Evolutionary conservation across 1,284 basidiomycete species (phyloP).

Genomic region (Ustilago vetiveriae): DNA sequence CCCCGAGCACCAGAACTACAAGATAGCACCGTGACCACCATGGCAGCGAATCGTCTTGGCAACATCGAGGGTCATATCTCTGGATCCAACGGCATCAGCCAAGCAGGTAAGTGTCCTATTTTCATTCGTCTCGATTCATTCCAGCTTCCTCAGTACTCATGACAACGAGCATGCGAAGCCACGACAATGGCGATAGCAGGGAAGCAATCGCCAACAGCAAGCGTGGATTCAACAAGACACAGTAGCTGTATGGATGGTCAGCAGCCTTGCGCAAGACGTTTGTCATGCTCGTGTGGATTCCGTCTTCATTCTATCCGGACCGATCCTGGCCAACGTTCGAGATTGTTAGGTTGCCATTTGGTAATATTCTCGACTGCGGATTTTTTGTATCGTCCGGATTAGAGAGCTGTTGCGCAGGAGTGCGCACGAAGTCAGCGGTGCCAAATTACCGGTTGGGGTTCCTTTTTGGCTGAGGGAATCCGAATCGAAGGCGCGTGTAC

Average conservation of each 20-base stretch:
- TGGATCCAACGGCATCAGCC: conserved; percentile 30
- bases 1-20: neutral
- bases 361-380: neutral
- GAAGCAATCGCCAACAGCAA: neutral
- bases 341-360: neutral
- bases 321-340: too few relatives aligned
- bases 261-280: too few relatives aligned
- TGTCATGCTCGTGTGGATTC: neutral
- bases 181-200: too few relatives aligned
- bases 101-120: conserved; percentile 43
- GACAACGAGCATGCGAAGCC: too few relatives aligned
- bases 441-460: neutral
- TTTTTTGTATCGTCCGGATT: neutral
- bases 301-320: neutral
- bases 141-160: too few relatives aligned
- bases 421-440: too few relatives aligned
- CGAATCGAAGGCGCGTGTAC: too few relatives aligned
- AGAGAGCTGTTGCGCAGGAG: too few relatives aligned
- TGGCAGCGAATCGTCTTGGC: conserved; percentile 45
- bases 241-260: too few relatives aligned
- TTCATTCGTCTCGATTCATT: too few relatives aligned
- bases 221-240: neutral
- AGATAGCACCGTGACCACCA: too few relatives aligned
- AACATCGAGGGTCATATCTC: conserved; percentile 52
- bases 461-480: neutral